Evolutionary conservation across 768 basidiomycete species (phyloP).

Genomic region (Lentinula guzmanii): DNA sequence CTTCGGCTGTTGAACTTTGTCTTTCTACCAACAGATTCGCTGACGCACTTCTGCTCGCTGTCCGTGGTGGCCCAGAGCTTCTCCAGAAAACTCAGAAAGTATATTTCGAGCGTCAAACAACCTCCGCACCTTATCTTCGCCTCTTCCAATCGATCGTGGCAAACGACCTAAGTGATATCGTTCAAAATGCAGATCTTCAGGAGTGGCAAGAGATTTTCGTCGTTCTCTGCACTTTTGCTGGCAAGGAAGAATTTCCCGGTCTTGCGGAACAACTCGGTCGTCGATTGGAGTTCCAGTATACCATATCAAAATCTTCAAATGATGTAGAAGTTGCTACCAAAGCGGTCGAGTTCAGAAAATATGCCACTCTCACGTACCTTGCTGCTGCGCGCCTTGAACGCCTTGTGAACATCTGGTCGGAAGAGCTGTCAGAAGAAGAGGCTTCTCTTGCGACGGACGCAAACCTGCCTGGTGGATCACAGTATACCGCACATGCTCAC

Average conservation of each 20-base stretch:
- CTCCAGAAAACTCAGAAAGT: conserved; percentile 85
- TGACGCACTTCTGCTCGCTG: conserved; percentile 91
- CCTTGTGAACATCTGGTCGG: conserved; percentile 85
- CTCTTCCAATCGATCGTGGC: conserved; percentile 93
- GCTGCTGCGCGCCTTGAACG: conserved; percentile 87
- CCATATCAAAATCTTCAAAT: conserved; percentile 44
- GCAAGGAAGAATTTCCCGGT: conserved; percentile 75
- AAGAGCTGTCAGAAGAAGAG: conserved; percentile 88
- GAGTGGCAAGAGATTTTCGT: conserved; percentile 98
- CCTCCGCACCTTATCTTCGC: conserved; percentile 78
- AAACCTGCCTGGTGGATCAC: conserved; percentile 38
- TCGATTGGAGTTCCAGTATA: conserved; percentile 82
- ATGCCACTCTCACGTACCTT: conserved; percentile 90
- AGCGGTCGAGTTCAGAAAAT: conserved; percentile 60
- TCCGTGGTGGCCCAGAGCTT: conserved; percentile 83
- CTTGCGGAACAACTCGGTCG: conserved; percentile 90
- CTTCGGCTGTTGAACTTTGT: conserved; percentile 86
- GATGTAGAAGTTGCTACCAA: conserved; percentile 33
- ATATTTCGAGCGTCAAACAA: conserved; percentile 83
- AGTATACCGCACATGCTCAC: conserved; percentile 74
- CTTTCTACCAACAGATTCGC: conserved; percentile 86
- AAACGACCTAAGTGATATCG: conserved; percentile 87
- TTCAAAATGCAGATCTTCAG: conserved; percentile 89
- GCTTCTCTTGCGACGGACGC: conserved; percentile 35
- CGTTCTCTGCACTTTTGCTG: conserved; percentile 91